These are phyloP conservation scores for Pneumocystis oryctolagi DNA, from an alignment of 1,139 yeast genomes.

Conservation along the genomic window DNA sequence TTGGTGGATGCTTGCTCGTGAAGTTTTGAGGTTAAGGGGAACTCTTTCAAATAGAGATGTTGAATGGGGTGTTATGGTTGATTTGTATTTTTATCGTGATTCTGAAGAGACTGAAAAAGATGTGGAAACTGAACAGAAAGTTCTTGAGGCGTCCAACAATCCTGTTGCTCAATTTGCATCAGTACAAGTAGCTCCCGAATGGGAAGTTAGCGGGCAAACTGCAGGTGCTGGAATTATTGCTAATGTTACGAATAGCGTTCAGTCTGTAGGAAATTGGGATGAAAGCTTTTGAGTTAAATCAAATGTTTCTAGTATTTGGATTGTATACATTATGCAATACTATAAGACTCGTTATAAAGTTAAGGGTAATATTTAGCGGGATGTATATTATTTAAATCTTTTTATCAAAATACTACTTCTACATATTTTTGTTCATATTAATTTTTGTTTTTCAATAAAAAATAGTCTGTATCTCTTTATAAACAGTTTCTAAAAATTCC, in stretches of 20 bases:
- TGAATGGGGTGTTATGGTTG: conserved; percentile 99
- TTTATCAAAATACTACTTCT: background rate
- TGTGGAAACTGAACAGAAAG: conserved; percentile 39
- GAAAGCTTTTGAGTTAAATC: conserved; percentile 36
- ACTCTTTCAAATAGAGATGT: conserved; percentile 92
- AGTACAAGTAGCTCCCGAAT: background rate
- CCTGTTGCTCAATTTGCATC: conserved; percentile 33
- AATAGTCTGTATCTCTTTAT: conserved; percentile 1
- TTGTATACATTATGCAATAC: conserved; percentile 23
- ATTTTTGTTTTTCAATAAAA: background rate
- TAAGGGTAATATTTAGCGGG: background rate
- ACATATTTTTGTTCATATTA: background rate
- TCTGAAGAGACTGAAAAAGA: conserved; percentile 93
- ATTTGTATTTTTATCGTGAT: conserved; percentile 98
- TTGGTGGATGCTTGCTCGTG: conserved; percentile 99
- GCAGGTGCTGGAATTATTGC: background rate
- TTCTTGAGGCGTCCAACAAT: conserved; percentile 49
- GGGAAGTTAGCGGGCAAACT: background rate
- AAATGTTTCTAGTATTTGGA: conserved; percentile 69
- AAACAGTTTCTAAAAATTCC: conserved; percentile 1
- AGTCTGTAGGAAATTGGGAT: conserved; percentile 24
- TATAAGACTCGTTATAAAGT: background rate
- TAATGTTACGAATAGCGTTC: background rate
- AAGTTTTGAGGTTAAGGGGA: conserved; percentile 98
- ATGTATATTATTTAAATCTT: background rate